These are phyloP conservation scores for Prunus armeniaca DNA, from an alignment of 306 rosid genomes.

Conservation along the genomic window DNA sequence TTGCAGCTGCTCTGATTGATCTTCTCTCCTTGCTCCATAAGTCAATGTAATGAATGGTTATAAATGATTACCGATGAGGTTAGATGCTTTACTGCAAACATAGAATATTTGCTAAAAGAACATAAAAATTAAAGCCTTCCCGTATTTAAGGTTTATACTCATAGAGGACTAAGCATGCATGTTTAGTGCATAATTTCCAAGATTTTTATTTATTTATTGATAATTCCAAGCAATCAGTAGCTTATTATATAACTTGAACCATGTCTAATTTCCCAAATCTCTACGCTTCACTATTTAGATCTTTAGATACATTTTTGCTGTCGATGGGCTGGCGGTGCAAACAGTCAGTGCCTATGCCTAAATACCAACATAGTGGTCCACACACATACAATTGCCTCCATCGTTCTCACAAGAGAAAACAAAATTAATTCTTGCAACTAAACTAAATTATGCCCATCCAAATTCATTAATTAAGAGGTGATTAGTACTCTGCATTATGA, in stretches of 20 bases:
- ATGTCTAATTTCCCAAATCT: not conserved
- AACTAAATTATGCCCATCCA: not conserved
- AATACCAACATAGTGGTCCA: not conserved
- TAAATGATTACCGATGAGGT: no score
- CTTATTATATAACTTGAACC: not conserved
- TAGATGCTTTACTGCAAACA: no score
- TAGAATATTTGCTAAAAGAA: not conserved
- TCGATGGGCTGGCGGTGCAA: conserved; percentile 8
- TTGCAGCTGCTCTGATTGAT: no score
- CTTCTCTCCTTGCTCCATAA: no score
- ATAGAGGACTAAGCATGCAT: not conserved
- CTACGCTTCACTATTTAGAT: not conserved
- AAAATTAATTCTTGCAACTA: not conserved
- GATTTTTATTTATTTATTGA: no score
- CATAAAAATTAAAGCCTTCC: not conserved
- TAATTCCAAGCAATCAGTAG: not conserved
- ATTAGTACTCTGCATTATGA: not conserved
- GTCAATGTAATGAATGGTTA: no score
- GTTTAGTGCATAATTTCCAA: not conserved
- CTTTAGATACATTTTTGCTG: not conserved
- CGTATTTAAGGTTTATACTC: not conserved
- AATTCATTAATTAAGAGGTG: not conserved
- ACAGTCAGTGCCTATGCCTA: conserved; percentile 4
- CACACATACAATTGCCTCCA: not conserved
- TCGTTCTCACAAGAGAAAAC: not conserved